Evolutionary conservation across 139 green algal species (phyloP), one percentile per base, ranked within the genome.

Genomic region (Volvox reticuliferus): DNA sequence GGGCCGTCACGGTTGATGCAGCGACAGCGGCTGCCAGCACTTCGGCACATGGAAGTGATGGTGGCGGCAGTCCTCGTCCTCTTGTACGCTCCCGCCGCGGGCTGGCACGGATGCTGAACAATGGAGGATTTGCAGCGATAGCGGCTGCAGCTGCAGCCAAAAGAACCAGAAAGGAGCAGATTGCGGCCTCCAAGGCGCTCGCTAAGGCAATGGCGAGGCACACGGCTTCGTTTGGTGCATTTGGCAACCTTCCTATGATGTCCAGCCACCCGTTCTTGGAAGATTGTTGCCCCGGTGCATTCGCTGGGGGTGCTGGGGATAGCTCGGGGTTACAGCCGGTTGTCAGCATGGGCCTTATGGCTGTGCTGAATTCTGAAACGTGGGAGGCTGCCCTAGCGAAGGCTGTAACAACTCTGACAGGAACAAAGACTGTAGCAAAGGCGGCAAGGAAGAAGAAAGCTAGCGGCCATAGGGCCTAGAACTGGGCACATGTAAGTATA

Each of bases 211-310:
- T 77, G n/a, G 81, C 62, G 30, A 12, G 20, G 18, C 61, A 61
- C 2, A 68, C 83, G 12, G 83, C 83, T 26, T 67, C 20, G 20
- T 88, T 88, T 65, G 3, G 14, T 0, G 20, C 35, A 21, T 80
- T 88, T 22, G 16, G 67, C 35, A 28, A 67, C 36, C 67, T 88
- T 67, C 83, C 83, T 6, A 79, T 88, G 67, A 17, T 17, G 9
- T 88, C 83, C 16, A 36, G 37, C 26, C 83, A 88, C 35, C 83
- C 83, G 21, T 88, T 80, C 35, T 88, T 67, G 83, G 9, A 6
- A 26, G 55, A 75, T 20, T 75, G 61, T 62, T 76, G 55, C 61
- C 81, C 81, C 2, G 81, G 16, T 1, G 81, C 61, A 1, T 13
- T 1, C n/a, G 55, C 24, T 26, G 26, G 55, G 1, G 55, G 24